These are phyloP conservation scores for Geotrichum bryndzae DNA, from an alignment of 1,139 yeast species.

Conservation along the genomic window DNA sequence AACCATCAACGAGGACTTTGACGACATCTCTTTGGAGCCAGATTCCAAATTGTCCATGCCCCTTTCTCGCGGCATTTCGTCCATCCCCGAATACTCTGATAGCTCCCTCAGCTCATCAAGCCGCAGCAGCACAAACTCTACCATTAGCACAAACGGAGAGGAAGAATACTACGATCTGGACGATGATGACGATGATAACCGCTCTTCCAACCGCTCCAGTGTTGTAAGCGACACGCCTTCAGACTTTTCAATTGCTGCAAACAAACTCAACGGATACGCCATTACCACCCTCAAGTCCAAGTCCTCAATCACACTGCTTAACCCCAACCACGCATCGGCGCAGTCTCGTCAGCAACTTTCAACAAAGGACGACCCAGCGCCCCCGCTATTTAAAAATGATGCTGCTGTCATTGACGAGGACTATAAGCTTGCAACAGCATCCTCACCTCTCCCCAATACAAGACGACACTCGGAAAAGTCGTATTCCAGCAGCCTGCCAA, in stretches of 20 bases:
- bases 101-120: slow-evolving; percentile 16
- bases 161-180: slow-evolving; percentile 16
- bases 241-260: slow-evolving; percentile 15
- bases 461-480: slow-evolving; percentile 1
- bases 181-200: slow-evolving; percentile 16
- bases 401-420: not conserved
- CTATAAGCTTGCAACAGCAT: not conserved
- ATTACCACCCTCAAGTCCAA: slow-evolving; percentile 23
- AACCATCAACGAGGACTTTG: slow-evolving; percentile 26
- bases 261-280: slow-evolving; percentile 25
- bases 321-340: slow-evolving; percentile 14
- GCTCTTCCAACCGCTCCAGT: not conserved
- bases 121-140: slow-evolving; percentile 21
- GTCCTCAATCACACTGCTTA: slow-evolving; percentile 16
- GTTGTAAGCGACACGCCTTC: not conserved
- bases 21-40: slow-evolving; percentile 26
- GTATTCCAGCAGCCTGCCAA: not conserved
- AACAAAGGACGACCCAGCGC: not conserved
- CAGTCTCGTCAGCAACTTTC: slow-evolving; percentile 4
- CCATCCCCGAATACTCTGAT: slow-evolving; percentile 19
- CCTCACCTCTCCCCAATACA: not conserved
- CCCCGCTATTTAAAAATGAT: not conserved
- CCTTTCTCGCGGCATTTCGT: slow-evolving; percentile 15
- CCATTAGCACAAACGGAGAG: slow-evolving; percentile 15
- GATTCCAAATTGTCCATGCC: not conserved